Conservation (phyloP, 768 basidiomycete species). For the Porpolomopsis calyptriformis region DNA sequence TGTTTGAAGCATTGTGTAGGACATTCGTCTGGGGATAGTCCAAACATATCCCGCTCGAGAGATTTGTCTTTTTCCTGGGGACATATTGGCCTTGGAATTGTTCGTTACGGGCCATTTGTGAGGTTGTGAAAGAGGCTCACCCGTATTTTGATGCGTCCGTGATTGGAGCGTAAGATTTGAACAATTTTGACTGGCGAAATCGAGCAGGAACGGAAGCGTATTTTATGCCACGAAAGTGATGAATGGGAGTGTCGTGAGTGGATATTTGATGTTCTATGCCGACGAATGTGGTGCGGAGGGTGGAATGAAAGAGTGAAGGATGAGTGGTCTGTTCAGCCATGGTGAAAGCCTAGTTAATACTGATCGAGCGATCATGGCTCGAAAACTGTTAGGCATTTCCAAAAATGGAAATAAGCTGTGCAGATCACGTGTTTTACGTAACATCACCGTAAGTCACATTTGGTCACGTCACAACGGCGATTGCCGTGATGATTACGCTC, state of each 20-base stretch:
- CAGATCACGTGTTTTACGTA: slow-evolving; percentile 9
- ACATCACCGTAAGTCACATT: background rate
- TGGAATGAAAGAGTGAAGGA: slow-evolving; percentile 37
- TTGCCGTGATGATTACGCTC: slow-evolving; percentile 24
- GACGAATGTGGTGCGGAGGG: slow-evolving; percentile 53
- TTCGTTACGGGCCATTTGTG: slow-evolving; percentile 2
- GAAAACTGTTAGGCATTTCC: slow-evolving; percentile 22
- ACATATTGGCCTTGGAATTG: slow-evolving; percentile 52
- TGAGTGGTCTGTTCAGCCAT: slow-evolving; percentile 15
- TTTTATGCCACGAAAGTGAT: slow-evolving; percentile 71
- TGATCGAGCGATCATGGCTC: background rate
- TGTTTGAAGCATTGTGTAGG: slow-evolving; percentile 48
- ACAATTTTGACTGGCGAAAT: slow-evolving; percentile 63
- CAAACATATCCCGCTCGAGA: slow-evolving; percentile 54
- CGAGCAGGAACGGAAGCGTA: slow-evolving; percentile 65
- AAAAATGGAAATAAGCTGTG: slow-evolving; percentile 20
- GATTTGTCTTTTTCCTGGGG: slow-evolving; percentile 45
- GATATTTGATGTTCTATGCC: slow-evolving; percentile 56
- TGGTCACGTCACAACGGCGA: background rate
- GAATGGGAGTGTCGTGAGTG: slow-evolving; percentile 41
- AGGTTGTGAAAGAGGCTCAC: slow-evolving; percentile 28
- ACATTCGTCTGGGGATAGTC: slow-evolving; percentile 39
- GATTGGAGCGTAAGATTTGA: slow-evolving; percentile 41
- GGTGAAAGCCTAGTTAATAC: slow-evolving; percentile 1
- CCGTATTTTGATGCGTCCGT: slow-evolving; percentile 60